Evolutionary conservation across 2,329 filamentous ascomycete species (phyloP).

Genomic region (Shiraia bambusicola): DNA sequence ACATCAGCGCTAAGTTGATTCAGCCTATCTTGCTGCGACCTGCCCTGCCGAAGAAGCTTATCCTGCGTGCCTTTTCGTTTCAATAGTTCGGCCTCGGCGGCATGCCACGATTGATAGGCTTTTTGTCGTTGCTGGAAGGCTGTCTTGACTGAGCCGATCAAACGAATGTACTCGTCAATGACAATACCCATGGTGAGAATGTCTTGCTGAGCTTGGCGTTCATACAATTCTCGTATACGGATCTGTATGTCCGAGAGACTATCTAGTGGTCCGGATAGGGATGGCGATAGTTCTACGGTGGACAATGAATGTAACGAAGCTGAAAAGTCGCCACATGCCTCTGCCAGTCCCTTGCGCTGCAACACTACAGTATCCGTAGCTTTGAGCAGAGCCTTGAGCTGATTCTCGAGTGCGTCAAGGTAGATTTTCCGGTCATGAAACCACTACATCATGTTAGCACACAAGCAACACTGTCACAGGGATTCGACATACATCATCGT

Average conservation of each 20-base stretch:
- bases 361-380: conserved; percentile 89
- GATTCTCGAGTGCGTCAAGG: conserved; percentile 87
- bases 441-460: conserved; percentile 61
- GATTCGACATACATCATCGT: conserved; percentile 74
- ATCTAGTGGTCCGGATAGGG: conserved; percentile 84
- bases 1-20: conserved; percentile 93
- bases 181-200: conserved; percentile 95
- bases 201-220: conserved; percentile 95
- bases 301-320: conserved; percentile 89
- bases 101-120: conserved; percentile 91
- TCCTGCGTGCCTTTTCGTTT: conserved; percentile 90
- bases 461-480: neutral
- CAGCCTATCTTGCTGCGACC: conserved; percentile 91
- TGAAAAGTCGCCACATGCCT: conserved; percentile 91
- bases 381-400: conserved; percentile 86
- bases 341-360: conserved; percentile 90
- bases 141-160: conserved; percentile 93
- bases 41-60: conserved; percentile 90
- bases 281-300: conserved; percentile 86
- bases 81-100: conserved; percentile 82
- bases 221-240: conserved; percentile 91
- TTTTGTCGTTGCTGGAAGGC: conserved; percentile 93
- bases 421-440: conserved; percentile 97
- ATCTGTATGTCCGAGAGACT: conserved; percentile 90
- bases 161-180: conserved; percentile 94